Conservation (phyloP, 129 eudicot genomes). For the Helichrysum umbraculigerum region DNA sequence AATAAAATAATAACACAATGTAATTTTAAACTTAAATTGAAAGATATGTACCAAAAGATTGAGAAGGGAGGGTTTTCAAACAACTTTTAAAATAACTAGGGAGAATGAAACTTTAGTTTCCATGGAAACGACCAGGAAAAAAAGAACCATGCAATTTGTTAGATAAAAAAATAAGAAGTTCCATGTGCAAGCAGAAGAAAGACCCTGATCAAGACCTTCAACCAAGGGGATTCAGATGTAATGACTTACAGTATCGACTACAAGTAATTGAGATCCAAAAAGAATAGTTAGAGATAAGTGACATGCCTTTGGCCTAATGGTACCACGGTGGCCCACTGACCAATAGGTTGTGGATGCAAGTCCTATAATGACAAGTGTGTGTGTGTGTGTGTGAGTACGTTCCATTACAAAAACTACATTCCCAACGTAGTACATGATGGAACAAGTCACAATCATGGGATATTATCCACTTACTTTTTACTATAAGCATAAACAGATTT, state of each 20-base stretch:
- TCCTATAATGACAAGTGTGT: neutral
- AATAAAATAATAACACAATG: neutral
- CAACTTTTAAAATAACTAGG: neutral
- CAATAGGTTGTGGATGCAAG: neutral
- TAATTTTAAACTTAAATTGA: neutral
- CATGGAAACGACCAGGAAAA: neutral
- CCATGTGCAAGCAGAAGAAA: neutral
- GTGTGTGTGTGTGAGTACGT: neutral
- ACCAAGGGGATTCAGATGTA: neutral
- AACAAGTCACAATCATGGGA: neutral
- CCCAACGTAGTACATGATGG: neutral
- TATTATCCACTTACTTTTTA: slow-evolving; percentile 4
- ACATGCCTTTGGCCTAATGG: neutral
- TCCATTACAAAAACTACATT: neutral
- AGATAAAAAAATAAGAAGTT: neutral
- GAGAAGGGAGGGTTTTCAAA: neutral
- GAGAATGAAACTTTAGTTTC: neutral
- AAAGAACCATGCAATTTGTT: neutral
- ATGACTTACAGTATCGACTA: neutral
- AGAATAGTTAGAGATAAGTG: neutral
- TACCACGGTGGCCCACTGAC: neutral
- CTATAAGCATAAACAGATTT: slow-evolving; percentile 17
- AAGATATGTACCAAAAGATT: neutral
- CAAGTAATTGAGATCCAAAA: neutral
- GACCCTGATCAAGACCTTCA: neutral